A percentile compares a stretch with the other conserved stretches of the same genome.
phyloP scores from a whole-genome alignment of 306 rosid species.

The Cucurbita pepo region DNA sequence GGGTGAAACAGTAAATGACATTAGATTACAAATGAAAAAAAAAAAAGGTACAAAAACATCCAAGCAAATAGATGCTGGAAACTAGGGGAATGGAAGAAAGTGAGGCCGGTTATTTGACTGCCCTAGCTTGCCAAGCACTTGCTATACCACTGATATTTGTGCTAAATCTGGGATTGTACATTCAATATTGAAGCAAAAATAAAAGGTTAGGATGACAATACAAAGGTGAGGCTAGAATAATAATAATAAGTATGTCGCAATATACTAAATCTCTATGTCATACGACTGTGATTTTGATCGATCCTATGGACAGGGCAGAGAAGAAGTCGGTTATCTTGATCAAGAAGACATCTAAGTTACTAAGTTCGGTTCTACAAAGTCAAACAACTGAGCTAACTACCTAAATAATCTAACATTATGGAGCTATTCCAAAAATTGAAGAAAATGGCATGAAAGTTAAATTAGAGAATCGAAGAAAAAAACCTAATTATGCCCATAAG shows the following conservation, averaged over 20 bases:
- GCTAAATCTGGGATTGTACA: not conserved
- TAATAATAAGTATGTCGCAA: not conserved
- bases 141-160: not conserved
- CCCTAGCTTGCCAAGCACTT: slow-evolving; percentile 2
- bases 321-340: not conserved
- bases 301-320: not conserved
- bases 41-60: not conserved
- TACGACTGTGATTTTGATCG: not conserved
- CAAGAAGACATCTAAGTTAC: not conserved
- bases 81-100: not conserved
- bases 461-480: not conserved
- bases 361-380: not conserved
- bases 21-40: not conserved
- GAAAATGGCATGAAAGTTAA: not conserved
- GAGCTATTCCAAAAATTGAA: not conserved
- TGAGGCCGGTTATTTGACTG: not conserved
- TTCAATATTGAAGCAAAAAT: not conserved
- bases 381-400: not conserved
- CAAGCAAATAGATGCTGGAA: not conserved
- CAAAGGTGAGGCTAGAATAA: not conserved
- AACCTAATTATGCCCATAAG: not conserved
- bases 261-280: not conserved
- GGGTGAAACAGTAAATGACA: not conserved
- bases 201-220: not conserved
- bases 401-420: not conserved